phyloP scores from a whole-genome alignment of 768 basidiomycete genomes.

The Auricularia sp. region DNA sequence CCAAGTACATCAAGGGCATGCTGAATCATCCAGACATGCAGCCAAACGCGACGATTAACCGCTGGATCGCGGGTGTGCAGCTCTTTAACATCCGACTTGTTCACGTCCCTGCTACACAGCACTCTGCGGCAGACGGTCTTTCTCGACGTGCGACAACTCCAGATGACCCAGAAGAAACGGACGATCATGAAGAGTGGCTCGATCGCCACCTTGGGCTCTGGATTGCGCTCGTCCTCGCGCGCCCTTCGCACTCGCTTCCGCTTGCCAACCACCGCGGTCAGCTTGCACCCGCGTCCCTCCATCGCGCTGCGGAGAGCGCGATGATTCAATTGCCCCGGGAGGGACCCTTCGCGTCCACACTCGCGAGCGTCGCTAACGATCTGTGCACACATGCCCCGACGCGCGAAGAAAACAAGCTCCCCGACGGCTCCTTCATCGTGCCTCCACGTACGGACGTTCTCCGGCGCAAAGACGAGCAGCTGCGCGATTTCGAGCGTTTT shows the following conservation, averaged over 20 bases:
- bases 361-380: background rate
- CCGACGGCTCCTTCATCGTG: background rate
- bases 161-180: background rate
- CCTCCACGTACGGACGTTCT: background rate
- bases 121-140: slow-evolving; percentile 23
- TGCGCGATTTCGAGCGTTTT: background rate
- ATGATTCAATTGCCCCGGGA: background rate
- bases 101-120: slow-evolving; percentile 20
- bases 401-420: background rate
- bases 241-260: background rate
- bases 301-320: background rate
- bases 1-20: slow-evolving; percentile 22
- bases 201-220: background rate
- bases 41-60: slow-evolving; percentile 10
- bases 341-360: background rate
- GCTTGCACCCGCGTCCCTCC: background rate
- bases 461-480: background rate
- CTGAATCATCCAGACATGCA: slow-evolving; percentile 14
- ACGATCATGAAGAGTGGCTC: background rate
- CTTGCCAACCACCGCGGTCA: background rate
- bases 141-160: slow-evolving; percentile 11
- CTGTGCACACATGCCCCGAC: background rate
- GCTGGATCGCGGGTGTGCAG: slow-evolving; percentile 12
- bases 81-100: slow-evolving; percentile 3
- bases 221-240: background rate